These are phyloP conservation scores for Pseudohalonectria lignicola DNA, from an alignment of 2,329 filamentous ascomycete species.

Conservation along the genomic window DNA sequence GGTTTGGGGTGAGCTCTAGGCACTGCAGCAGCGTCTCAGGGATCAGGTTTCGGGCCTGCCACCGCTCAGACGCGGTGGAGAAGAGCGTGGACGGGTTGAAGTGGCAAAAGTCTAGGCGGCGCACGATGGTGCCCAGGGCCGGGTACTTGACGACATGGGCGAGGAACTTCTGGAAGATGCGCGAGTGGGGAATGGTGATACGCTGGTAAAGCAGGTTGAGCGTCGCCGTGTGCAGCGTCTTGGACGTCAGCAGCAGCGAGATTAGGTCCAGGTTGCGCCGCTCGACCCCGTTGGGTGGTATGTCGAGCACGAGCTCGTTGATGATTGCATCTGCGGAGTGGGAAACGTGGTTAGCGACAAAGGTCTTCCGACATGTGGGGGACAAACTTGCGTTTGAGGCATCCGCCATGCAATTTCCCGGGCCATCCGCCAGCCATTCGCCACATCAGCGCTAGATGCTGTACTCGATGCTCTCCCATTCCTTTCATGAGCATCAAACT, in stretches of 20 bases:
- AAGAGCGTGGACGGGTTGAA: conserved; percentile 74
- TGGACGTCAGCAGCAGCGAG: conserved; percentile 66
- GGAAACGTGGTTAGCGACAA: conserved; percentile 1
- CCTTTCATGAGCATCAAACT: no score
- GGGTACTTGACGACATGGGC: conserved; percentile 56
- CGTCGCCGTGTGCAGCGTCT: conserved; percentile 60
- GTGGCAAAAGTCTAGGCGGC: conserved; percentile 74
- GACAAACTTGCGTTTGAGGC: not conserved
- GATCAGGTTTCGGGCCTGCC: conserved; percentile 66
- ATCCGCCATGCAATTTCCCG: no score
- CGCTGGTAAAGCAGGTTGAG: conserved; percentile 66
- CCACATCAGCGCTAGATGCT: no score
- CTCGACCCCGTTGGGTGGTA: conserved; percentile 63
- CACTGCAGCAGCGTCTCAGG: conserved; percentile 61
- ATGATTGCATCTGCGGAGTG: conserved; percentile 53
- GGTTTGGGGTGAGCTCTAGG: conserved; percentile 58
- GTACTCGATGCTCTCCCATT: no score
- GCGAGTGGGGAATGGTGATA: conserved; percentile 73
- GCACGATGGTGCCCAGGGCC: conserved; percentile 62
- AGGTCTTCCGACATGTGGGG: no score
- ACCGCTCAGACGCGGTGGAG: conserved; percentile 62
- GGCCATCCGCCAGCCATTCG: no score
- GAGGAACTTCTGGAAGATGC: conserved; percentile 74
- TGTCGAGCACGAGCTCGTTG: conserved; percentile 61
- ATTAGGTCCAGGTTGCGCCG: conserved; percentile 70